Base-by-base conservation (phyloP, 2,329 filamentous ascomycete genomes). In the Penicillium paneum region DNA sequence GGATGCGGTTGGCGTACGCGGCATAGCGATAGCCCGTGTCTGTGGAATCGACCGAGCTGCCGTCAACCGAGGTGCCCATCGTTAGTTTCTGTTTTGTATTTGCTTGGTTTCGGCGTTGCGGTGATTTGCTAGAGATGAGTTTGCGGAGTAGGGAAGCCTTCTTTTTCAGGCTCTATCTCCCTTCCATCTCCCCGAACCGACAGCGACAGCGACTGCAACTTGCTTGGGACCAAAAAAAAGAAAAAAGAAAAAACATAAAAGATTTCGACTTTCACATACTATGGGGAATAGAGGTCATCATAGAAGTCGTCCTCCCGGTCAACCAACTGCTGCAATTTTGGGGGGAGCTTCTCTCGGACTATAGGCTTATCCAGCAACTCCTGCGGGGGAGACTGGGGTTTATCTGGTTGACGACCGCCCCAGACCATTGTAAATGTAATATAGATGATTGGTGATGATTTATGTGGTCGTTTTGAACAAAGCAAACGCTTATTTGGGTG, bases 1-100 rank as follows among this genome's bases (percentile, higher is more conserved):
- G 86, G 59, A 94, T 78, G 45, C 94, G 87, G 56, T 87, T 85
- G 44, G 91, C 90, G 76, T 99, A 99, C 64, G 89, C 94, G 54
- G 92, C 93, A 76, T 97, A 99, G 67, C 94, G 89, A 67, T 96
- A 78, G 64, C 85, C 87, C 64, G 86, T 89, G 51, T 97, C 90
- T 56, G 91, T 97, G 5, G 91, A 89, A 65, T 95, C 88, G 53
- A 86, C 81, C 13, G 81, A 84, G 67, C 87, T 90, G 69, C 48
- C 54, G 7, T 49, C 28, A 24, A 43, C n/a, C 28, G 58, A 50
- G 21, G 58, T 54, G 38, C 34, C 28, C 53, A 61, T 64, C 49
- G 42, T 63, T 55, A 60, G 56, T 48, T 55, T 35, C 24, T 38
- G 19, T 17, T 38, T 58, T 31, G 31, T 26, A 42, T 49, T 24